Evolutionary conservation across 1,284 basidiomycete species (phyloP).

Genomic region (Cystobasidiaceae sp.): DNA sequence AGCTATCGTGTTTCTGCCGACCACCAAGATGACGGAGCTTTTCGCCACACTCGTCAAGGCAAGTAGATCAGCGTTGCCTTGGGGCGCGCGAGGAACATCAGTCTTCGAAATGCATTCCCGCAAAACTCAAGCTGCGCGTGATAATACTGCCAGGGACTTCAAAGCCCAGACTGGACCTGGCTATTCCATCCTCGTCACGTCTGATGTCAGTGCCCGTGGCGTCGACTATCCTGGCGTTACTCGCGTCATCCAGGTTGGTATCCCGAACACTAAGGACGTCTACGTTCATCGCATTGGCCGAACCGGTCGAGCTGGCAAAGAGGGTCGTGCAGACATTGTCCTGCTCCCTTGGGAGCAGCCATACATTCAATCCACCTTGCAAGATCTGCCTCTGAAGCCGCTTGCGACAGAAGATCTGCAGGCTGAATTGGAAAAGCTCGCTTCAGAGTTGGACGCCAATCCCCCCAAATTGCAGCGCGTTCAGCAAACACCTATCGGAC

Average conservation of each 20-base stretch:
- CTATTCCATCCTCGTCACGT: conserved; percentile 46
- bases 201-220: conserved; percentile 50
- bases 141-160: conserved; percentile 64
- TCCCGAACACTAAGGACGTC: conserved; percentile 64
- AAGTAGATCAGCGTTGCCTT: conserved; percentile 42
- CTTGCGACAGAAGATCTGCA: conserved; percentile 55
- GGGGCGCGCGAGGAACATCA: conserved; percentile 52
- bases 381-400: conserved; percentile 65
- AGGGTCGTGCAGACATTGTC: conserved; percentile 81
- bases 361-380: conserved; percentile 64
- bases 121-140: conserved; percentile 61
- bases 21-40: conserved; percentile 79
- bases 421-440: conserved; percentile 54
- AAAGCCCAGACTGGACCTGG: conserved; percentile 56
- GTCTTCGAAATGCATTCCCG: conserved; percentile 86
- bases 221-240: conserved; percentile 66
- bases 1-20: conserved; percentile 80
- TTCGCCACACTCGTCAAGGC: conserved; percentile 59
- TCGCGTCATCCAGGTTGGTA: conserved; percentile 86
- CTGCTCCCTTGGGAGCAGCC: conserved; percentile 75
- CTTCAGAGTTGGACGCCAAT: conserved; percentile 53
- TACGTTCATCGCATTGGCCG: conserved; percentile 91
- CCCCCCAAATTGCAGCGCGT: conserved; percentile 1
- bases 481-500: background rate
- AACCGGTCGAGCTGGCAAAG: conserved; percentile 69